Percentiles rank a stretch among this genome's conserved stretches.
phyloP scores from a whole-genome alignment of 345 rosid genomes.

The Gossypium turneri region DNA sequence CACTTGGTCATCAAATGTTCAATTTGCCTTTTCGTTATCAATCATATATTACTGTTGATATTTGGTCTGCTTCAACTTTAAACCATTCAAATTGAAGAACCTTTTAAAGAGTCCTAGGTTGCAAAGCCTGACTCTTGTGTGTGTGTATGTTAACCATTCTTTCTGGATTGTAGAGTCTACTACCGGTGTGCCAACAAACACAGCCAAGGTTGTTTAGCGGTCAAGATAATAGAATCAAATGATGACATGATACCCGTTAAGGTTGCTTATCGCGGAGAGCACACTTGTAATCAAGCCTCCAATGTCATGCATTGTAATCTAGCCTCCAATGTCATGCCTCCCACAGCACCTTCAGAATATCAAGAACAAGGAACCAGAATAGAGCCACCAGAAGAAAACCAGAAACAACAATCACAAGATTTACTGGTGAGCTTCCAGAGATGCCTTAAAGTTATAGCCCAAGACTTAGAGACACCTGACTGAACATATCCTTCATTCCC shows the following conservation, averaged over 20 bases:
- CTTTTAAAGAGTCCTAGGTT: background rate
- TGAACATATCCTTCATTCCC: slow-evolving; percentile 17
- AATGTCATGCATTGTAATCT: slow-evolving; percentile 33
- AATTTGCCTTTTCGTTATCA: no score
- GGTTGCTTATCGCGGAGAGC: slow-evolving; percentile 62
- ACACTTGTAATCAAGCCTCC: slow-evolving; percentile 45
- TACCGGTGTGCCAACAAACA: slow-evolving; percentile 64
- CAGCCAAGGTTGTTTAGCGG: slow-evolving; percentile 64
- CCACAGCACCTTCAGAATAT: slow-evolving; percentile 19
- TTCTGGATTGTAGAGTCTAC: slow-evolving; percentile 49
- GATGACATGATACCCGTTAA: slow-evolving; percentile 56
- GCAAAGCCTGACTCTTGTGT: background rate
- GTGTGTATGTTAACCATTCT: background rate
- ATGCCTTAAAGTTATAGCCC: slow-evolving; percentile 30
- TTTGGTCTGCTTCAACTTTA: background rate
- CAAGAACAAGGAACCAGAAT: slow-evolving; percentile 19
- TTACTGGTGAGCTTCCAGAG: slow-evolving; percentile 22
- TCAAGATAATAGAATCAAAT: no score
- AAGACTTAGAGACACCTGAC: slow-evolving; percentile 15
- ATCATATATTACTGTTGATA: background rate
- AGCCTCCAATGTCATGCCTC: background rate
- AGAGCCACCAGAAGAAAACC: slow-evolving; percentile 6
- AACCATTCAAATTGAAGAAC: background rate
- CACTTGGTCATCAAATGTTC: no score
- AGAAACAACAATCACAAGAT: slow-evolving; percentile 24